A percentile compares a stretch with the other conserved stretches of the same genome.
Conservation (phyloP, 208 protist species). For the Eutreptiella sp. region DNA sequence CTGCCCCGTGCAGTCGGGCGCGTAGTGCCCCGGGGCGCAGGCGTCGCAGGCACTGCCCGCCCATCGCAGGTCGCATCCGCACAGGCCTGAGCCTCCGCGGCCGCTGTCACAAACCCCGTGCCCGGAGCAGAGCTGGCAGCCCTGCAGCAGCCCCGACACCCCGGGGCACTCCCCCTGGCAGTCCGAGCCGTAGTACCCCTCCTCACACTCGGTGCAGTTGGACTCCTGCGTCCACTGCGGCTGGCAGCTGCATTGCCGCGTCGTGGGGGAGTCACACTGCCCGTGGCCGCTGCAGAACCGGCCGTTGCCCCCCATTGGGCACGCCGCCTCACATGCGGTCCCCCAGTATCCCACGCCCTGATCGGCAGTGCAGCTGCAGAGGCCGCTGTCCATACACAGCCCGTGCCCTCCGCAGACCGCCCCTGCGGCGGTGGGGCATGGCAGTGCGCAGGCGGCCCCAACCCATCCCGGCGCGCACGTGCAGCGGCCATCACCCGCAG, state of each 20-base stretch:
- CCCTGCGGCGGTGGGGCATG: neutral
- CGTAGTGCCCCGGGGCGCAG: conserved; percentile 2
- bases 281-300: neutral
- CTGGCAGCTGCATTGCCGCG: neutral
- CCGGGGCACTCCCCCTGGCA: neutral
- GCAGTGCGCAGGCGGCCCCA: neutral
- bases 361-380: conserved; percentile 15
- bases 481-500: conserved; percentile 8
- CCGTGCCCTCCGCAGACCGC: neutral
- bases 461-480: neutral
- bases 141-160: too few species aligned
- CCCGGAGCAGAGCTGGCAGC: conserved; percentile 24
- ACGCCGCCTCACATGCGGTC: neutral
- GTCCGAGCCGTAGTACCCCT: neutral
- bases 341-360: neutral
- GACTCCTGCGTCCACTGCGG: neutral
- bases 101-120: conserved; percentile 22
- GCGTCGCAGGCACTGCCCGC: conserved; percentile 5
- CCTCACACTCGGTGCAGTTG: neutral
- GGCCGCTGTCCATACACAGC: neutral
- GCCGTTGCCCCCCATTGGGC: neutral
- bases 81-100: conserved; percentile 18
- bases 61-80: conserved; percentile 15
- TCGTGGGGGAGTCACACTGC: neutral
- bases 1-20: conserved; percentile 1